phyloP scores from a whole-genome alignment of 176 grass and related monocot species.

The Saccharum officinarum region DNA sequence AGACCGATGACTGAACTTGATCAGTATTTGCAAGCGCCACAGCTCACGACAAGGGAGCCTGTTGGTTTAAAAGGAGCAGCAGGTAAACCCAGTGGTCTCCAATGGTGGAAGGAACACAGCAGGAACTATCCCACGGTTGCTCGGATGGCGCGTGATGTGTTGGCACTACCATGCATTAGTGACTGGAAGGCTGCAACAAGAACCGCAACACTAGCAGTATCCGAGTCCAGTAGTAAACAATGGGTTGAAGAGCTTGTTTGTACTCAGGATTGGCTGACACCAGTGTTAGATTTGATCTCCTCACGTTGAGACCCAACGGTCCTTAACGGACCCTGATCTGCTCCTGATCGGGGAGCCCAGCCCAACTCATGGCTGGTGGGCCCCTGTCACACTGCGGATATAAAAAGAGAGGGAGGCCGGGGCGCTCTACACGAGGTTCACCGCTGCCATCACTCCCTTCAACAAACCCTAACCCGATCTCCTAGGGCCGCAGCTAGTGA shows the following conservation, averaged over 20 bases:
- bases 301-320: too few relatives aligned
- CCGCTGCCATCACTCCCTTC: too few relatives aligned
- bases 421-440: too few relatives aligned
- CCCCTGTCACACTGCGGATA: too few relatives aligned
- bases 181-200: slow-evolving; percentile 27
- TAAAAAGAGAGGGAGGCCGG: too few relatives aligned
- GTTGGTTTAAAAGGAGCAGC: background rate
- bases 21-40: slow-evolving; percentile 26
- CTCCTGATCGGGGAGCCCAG: too few relatives aligned
- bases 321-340: too few relatives aligned
- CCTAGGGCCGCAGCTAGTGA: too few relatives aligned
- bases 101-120: slow-evolving; percentile 36
- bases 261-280: slow-evolving; percentile 25
- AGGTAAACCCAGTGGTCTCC: background rate
- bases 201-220: slow-evolving; percentile 2
- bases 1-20: slow-evolving; percentile 32
- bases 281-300: background rate
- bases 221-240: background rate
- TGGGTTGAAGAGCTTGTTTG: slow-evolving; percentile 23
- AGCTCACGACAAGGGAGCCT: background rate
- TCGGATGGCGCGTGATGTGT: slow-evolving; percentile 30
- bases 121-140: slow-evolving; percentile 21
- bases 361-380: too few relatives aligned
- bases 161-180: slow-evolving; percentile 27
- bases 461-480: too few relatives aligned